Base-by-base conservation (phyloP, 1,284 basidiomycete species). In the Leccinum pachyderme region DNA sequence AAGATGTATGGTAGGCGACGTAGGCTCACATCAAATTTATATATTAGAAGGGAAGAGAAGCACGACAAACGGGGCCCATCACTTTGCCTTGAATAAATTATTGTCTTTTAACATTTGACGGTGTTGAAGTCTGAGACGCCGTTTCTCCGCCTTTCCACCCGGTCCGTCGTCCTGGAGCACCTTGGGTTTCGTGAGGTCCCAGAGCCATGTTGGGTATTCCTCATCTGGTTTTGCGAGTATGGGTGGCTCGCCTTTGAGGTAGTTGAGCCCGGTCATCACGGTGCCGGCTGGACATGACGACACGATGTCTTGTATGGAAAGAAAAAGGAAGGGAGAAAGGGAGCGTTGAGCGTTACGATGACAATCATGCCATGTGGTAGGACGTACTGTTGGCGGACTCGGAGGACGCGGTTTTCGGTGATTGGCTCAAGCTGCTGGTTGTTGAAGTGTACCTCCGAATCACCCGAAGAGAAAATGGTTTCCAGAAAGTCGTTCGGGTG, bases 191-290 rank as follows among this genome's bases (percentile, higher is more conserved):
- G 93, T 73, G 44, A 95, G 69, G 24, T 80, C 86, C 93, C 94
- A 98, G 45, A 98, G 72, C 95, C 95, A 97, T 4, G 81, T 69
- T 2, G 95, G 95, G 71, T 98, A 97, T 64, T 89, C 84, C 37
- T 90, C 84, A 72, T 98, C 95, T 3, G 89, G 77, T 11, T 82
- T 73, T 1, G 95, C 92, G 11, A 94, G 72, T 3, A 96, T 86
- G 35, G 91, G 87, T 0, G 83, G 75, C 66, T 94, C 88, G 60
- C 84, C 87, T 72, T 97, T 97, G 51, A 92, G 77, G 65, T 93
- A 93, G 58, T 88, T 87, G 7, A 94, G 71, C 3, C 93, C 93
- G 8, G 77, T 77, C 35, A 98, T 74, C 2, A 90, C 73, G 6
- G 91, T 92, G 54, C 89, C 86, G 25, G 84, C 72, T 31, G 78